A percentile compares a stretch with the other conserved stretches of the same genome.
Evolutionary conservation across 306 rosid species (phyloP).

Genomic region (Cucurbita pepo): DNA sequence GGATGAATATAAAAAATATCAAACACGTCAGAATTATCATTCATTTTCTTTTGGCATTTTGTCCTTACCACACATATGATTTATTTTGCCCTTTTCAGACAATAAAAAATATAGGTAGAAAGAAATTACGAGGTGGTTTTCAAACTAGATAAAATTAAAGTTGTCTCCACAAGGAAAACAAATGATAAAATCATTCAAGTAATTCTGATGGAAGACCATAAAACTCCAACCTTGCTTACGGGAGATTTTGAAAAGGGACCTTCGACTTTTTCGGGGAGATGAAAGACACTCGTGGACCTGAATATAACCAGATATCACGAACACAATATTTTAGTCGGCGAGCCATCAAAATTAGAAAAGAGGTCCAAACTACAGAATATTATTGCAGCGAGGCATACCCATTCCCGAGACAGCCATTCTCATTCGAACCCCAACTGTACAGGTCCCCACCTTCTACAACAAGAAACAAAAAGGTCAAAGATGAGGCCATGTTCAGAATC

Average conservation of each 20-base stretch:
- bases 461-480: conserved; percentile 6
- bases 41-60: background rate
- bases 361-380: background rate
- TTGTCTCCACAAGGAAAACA: background rate
- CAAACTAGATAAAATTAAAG: background rate
- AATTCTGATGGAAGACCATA: background rate
- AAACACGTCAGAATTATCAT: background rate
- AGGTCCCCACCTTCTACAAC: conserved; percentile 54
- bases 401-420: conserved; percentile 91
- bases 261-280: conserved; percentile 66
- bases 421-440: conserved; percentile 97
- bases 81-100: background rate
- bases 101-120: background rate
- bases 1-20: background rate
- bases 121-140: background rate
- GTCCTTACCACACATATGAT: background rate
- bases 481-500: background rate
- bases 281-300: conserved; percentile 52
- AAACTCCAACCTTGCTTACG: conserved; percentile 50
- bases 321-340: background rate
- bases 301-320: background rate
- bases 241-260: conserved; percentile 61
- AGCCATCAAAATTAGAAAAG: background rate
- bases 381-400: conserved; percentile 37
- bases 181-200: background rate